Percentiles rank a stretch among this genome's conserved stretches.
Conservation (phyloP, 257 asterid genomes). For the Eustoma russellianum region DNA sequence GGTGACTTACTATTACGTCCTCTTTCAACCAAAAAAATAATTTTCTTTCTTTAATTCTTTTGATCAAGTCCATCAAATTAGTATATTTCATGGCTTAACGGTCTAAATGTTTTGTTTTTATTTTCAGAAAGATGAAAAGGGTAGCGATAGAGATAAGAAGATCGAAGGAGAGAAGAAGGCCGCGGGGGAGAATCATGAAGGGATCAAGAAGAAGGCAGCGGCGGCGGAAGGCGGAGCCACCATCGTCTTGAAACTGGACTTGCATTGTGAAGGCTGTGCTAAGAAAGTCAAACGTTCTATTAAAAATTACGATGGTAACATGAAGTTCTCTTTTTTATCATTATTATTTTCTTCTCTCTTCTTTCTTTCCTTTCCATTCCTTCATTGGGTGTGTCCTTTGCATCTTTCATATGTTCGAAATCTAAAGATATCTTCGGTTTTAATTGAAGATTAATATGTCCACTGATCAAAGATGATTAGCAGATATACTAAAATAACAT, state of each 20-base stretch:
- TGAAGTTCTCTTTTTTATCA: no score
- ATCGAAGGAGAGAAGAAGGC: conserved; percentile 33
- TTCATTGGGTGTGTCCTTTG: neutral
- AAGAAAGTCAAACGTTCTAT: conserved; percentile 71
- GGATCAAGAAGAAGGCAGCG: conserved; percentile 27
- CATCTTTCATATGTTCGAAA: no score
- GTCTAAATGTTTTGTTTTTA: neutral
- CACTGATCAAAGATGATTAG: no score
- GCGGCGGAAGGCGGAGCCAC: conserved; percentile 25
- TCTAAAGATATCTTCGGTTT: no score
- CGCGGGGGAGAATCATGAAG: conserved; percentile 16
- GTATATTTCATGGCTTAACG: no score
- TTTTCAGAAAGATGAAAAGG: conserved; percentile 46
- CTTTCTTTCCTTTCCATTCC: no score
- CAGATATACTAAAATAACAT: no score
- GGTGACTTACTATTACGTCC: neutral
- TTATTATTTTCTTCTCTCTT: no score
- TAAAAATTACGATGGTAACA: conserved; percentile 43
- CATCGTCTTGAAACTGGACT: conserved; percentile 61
- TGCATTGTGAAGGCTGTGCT: conserved; percentile 94
- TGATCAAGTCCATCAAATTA: no score
- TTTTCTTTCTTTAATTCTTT: no score
- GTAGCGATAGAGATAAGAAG: conserved; percentile 18
- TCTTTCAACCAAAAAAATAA: neutral
- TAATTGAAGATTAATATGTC: no score